Base-by-base conservation (phyloP, 345 rosid species). In the Hibiscus tridactylites region DNA sequence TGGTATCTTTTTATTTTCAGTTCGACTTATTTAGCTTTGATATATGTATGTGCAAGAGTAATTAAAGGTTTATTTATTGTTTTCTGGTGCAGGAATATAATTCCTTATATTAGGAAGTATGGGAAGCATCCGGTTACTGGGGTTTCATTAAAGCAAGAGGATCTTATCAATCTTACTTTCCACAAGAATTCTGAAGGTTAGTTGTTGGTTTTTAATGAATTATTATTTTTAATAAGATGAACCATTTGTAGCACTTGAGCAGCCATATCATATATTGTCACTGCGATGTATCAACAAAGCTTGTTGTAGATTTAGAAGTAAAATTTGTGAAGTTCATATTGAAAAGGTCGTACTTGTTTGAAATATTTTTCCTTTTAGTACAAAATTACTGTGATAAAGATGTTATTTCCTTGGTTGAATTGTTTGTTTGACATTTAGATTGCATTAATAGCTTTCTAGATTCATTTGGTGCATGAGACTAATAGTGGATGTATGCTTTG, bases 91-190 rank as follows among this genome's bases (percentile, higher is more conserved):
- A 95, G 99, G 86, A 64, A 76, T 44, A 89, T 95, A 73, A 77
- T 88, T 72, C 97, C 98, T 44, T 94, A 91, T 71, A 85, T 91
- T 62, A 79, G 86, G 81, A 95, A 92, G 80, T 85, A 83, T 33
- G 96, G 93, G 49, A 92, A 89, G 76, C 88, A 95, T 80, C 99
- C 97, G 0, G 97, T 95, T 49, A 85, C 93, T 0, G 97, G 97
- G 77, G 83, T 80, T 35, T 83, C 84, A 8, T 80, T 92, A 77
- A 88, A 88, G 87, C 93, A 60, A 68, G 89, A 86, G 24, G 94
- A 92, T 86, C 83, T 92, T 1, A 86, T 87, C 73, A 80, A 90
- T 61, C 89, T 92, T 50, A 86, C 81, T 70, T 95, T 95, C 76
- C 97, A 92, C 82, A 90, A 88, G 76, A 92, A 95, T 71, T 70